Percentiles rank a stretch among this genome's conserved stretches.
Evolutionary conservation across 2,329 filamentous ascomycete species (phyloP).

Genomic region (Penicillium sp.): DNA sequence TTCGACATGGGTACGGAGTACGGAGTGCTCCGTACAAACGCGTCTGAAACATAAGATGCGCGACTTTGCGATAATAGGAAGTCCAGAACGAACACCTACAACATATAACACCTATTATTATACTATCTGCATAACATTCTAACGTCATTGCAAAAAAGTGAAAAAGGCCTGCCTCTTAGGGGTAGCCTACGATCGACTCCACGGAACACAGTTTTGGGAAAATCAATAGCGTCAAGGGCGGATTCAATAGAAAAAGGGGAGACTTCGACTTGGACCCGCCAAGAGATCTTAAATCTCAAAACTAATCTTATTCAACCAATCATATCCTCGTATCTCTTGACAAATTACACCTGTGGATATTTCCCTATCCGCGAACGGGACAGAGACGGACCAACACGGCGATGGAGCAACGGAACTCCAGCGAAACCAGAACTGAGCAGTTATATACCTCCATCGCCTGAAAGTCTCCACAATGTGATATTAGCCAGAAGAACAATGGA

Average conservation of each 20-base stretch:
- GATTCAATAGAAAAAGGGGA: background rate
- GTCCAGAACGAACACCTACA: background rate
- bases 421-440: background rate
- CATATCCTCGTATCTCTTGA: background rate
- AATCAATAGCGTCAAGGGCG: conserved; percentile 1
- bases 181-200: background rate
- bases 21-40: background rate
- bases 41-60: background rate
- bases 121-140: no score
- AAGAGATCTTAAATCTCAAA: conserved; percentile 8
- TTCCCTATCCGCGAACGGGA: background rate
- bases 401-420: background rate
- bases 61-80: background rate
- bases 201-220: background rate
- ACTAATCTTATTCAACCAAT: background rate
- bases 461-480: background rate
- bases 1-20: no score
- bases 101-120: background rate
- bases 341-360: conserved; percentile 3
- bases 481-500: background rate
- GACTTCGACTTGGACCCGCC: background rate
- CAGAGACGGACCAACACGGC: background rate
- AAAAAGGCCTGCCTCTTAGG: background rate
- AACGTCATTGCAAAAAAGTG: no score
- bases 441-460: no score